These are phyloP conservation scores for Starmerella kuoi DNA, from an alignment of 805 yeast species.

Conservation along the genomic window DNA sequence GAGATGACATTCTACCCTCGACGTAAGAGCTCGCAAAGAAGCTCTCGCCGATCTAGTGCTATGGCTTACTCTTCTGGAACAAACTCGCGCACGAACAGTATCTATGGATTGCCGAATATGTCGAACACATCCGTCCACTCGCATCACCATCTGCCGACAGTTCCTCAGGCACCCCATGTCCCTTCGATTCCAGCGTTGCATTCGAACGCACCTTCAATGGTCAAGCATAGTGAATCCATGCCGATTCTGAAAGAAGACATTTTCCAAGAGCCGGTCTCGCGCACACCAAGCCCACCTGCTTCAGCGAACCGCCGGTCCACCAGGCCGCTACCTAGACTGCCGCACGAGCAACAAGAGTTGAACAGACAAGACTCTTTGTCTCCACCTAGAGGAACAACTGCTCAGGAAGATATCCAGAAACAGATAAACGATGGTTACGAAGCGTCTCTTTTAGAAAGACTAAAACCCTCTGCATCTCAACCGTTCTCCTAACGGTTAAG, in stretches of 20 bases:
- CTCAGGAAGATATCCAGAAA: slow-evolving; percentile 21
- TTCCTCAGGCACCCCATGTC: background rate
- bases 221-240: slow-evolving; percentile 5
- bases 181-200: background rate
- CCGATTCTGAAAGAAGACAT: slow-evolving; percentile 2
- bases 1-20: slow-evolving; percentile 86
- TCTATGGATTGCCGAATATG: background rate
- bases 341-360: slow-evolving; percentile 3
- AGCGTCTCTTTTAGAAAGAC: slow-evolving; percentile 26
- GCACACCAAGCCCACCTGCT: slow-evolving; percentile 2
- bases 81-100: background rate
- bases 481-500: background rate
- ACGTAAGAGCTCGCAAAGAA: slow-evolving; percentile 34
- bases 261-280: background rate
- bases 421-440: slow-evolving; percentile 31
- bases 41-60: slow-evolving; percentile 12
- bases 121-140: background rate
- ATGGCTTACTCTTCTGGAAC: background rate
- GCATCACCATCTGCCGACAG: background rate
- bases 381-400: background rate
- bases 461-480: slow-evolving; percentile 14
- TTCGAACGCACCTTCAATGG: background rate
- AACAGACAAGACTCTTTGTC: background rate
- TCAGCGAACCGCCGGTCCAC: background rate
- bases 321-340: slow-evolving; percentile 7